Percentiles rank a stretch among this genome's conserved stretches.
These are phyloP conservation scores for Penicillium longicatenatum DNA, from an alignment of 495 filamentous ascomycete species.

Conservation along the genomic window DNA sequence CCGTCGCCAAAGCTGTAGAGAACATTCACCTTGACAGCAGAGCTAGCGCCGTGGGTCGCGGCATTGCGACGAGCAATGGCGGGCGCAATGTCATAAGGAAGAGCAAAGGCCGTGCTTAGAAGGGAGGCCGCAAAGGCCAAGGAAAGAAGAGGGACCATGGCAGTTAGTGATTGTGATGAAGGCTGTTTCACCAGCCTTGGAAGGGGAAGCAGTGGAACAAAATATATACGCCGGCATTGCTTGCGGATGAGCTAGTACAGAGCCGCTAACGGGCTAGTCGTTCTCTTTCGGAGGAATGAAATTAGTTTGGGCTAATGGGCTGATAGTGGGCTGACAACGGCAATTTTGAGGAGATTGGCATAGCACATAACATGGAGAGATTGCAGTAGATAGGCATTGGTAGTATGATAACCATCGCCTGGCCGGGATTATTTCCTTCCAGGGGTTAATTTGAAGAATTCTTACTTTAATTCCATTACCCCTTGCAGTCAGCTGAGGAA, in stretches of 20 bases:
- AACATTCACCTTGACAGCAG: not conserved
- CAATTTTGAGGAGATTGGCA: not conserved
- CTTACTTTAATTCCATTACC: not conserved
- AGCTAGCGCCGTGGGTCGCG: not conserved
- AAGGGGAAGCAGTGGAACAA: not conserved
- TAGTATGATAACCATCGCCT: no score
- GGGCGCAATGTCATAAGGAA: not conserved
- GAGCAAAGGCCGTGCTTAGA: not conserved
- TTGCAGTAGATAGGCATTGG: not conserved
- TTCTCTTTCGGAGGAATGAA: not conserved
- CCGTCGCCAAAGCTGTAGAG: constrained; percentile 6
- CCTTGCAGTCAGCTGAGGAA: not conserved
- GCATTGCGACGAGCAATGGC: not conserved
- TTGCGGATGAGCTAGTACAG: not conserved
- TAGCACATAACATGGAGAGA: not conserved
- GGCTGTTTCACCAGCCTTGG: not conserved
- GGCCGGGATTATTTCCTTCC: not conserved
- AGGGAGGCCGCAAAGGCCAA: not conserved
- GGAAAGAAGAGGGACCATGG: not conserved
- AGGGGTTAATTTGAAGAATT: not conserved
- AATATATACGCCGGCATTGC: not conserved
- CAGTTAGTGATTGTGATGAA: not conserved
- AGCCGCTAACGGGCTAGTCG: not conserved
- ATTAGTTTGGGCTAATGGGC: not conserved
- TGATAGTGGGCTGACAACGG: not conserved